Evolutionary conservation across 371 early-diverging fungal species (phyloP), one percentile per base, ranked within the genome.

Genomic region (Capniomyces stellatus): DNA sequence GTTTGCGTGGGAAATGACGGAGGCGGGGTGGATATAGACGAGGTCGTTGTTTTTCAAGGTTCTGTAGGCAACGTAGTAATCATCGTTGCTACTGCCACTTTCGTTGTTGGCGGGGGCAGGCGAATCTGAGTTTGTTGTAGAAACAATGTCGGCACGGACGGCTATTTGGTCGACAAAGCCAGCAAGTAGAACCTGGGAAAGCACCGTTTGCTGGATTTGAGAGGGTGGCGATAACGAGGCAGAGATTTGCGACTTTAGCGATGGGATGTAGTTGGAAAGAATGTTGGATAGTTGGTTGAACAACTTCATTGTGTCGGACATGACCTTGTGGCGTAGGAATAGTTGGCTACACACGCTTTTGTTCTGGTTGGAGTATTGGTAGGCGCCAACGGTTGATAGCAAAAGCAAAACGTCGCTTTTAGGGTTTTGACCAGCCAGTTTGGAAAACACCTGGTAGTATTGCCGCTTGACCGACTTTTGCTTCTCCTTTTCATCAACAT

Each of bases 141-240:
- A 82, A 3, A 81, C 59, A 24, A 83, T 67, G 51, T 83, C 83
- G 53, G 72, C 75, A 2, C 87, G 78, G 44, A 83, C 70, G 0
- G 97, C 97, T 3, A 96, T 77, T 18, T 84, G 87, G 63, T 96
- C 97, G 52, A 87, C 75, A 56, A 85, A 93, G 1, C 93, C 92
- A 2, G 89, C 79, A 1, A 87, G 71, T 1, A 95, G 54, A 30
- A 93, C 77, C 64, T 95, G 94, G 18, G 83, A 79, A 24, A 96
- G 62, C 1, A 84, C 75, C 4, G 75, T 75, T 44, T 73, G 60
- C 58, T 91, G 86, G 29, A 72, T 58, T 8, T 67, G 51, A 8
- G 62, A 73, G 1, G 92, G 92, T 29, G 89, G 91, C n/a, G 73
- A 64, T 77, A 91, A 72, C 43, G 70, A 70, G 6, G 19, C 21